Percentiles rank a stretch among this genome's conserved stretches.
Evolutionary conservation across 1,284 basidiomycete species (phyloP).

Genomic region (Thecaphora frezii): DNA sequence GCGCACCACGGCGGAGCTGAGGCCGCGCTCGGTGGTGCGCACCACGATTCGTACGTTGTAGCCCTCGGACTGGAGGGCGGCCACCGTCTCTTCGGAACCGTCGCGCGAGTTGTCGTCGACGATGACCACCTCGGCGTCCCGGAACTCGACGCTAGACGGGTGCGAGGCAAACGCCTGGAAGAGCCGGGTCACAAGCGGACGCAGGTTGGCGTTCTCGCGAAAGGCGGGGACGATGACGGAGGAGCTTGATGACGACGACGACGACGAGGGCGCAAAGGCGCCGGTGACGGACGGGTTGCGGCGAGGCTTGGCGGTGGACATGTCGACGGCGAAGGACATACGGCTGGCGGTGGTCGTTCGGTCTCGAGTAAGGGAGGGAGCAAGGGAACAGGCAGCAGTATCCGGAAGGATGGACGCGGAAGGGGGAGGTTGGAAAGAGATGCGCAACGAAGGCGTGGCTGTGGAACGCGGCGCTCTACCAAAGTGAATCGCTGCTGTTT

Average conservation of each 20-base stretch:
- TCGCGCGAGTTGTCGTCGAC: slow-evolving; percentile 40
- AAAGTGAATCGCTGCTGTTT: too few species aligned
- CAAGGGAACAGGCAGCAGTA: too few species aligned
- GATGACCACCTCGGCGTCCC: slow-evolving; percentile 23
- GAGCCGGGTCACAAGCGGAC: slow-evolving; percentile 61
- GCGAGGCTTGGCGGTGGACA: slow-evolving; percentile 21
- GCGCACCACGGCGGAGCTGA: slow-evolving; percentile 62
- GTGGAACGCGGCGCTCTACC: too few species aligned
- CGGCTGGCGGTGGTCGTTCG: not conserved
- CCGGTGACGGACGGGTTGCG: slow-evolving; percentile 6
- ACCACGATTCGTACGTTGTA: slow-evolving; percentile 63
- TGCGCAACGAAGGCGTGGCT: too few species aligned
- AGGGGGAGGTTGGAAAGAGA: too few species aligned
- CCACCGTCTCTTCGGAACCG: slow-evolving; percentile 25
- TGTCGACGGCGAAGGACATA: slow-evolving; percentile 36
- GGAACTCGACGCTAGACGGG: slow-evolving; percentile 12
- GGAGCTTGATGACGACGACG: slow-evolving; percentile 6
- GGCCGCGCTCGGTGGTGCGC: slow-evolving; percentile 61
- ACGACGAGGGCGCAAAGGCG: not conserved
- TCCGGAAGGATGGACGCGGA: too few species aligned
- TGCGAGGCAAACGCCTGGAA: slow-evolving; percentile 44
- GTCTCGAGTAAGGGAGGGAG: too few species aligned
- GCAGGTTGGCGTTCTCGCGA: slow-evolving; percentile 43
- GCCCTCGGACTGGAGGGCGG: slow-evolving; percentile 44
- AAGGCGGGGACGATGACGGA: slow-evolving; percentile 45